Base-by-base conservation (phyloP, 345 rosid genomes). In the Gossypium turneri region DNA sequence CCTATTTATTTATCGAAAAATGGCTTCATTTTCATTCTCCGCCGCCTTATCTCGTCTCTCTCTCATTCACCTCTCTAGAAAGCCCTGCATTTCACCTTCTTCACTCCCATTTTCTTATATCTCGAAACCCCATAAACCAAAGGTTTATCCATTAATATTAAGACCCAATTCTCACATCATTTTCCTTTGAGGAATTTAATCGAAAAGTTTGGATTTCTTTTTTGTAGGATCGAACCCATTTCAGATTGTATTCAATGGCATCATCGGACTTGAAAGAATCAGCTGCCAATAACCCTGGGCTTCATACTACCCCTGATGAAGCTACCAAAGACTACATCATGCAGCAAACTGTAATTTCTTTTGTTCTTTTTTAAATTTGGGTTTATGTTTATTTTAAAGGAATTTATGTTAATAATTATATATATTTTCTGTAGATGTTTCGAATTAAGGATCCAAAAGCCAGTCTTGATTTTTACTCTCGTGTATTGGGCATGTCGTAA, bases 401-500 rank as follows among this genome's bases (percentile, higher is more conserved):
- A 51, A 7, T 47, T 11, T 25, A 6, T 61, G 15, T 52, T 76
- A 51, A 6, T 19, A 19, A 34, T 16, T 62, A 47, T 27, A 7
- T 45, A 45, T 24, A 3, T 66, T n/a, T 52, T 4, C 52, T 75
- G 75, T 88, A 95, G 99, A 93, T 93, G 97, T 90, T 79, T 82
- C 90, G 98, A 41, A 88, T 93, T 77, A 95, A 95, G 86, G 98
- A 95, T 79, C 99, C 99, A 2, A 91, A 91, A 81, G 83, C 79
- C 56, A 92, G 97, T 80, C 94, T 92, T 41, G 95, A 92, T 75
- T 94, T 92, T 75, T 92, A 92, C 81, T 88, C 98, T 80, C 97
- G 92, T 70, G 90, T 91, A 17, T 79, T 94, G 86, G 98, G 98
- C 80, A 90, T 94, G 98, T 86, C 95, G 98, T 94, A 88, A 85